phyloP scores from a whole-genome alignment of 495 filamentous ascomycete species.

The Pseudotulostoma volvatum region DNA sequence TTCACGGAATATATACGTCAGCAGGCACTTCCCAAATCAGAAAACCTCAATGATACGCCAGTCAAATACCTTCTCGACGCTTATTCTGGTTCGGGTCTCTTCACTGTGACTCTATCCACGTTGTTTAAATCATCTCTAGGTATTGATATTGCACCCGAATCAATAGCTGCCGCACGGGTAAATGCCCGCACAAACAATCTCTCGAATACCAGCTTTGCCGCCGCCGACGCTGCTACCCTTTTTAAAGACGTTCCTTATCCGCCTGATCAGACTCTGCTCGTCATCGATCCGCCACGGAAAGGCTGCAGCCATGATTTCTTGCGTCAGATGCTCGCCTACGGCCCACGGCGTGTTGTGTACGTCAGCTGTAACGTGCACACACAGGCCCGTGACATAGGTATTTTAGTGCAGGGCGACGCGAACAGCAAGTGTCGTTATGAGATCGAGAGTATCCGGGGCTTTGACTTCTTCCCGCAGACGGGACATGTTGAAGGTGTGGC shows the following conservation, averaged over 20 bases:
- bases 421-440: conserved; percentile 46
- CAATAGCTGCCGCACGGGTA: conserved; percentile 53
- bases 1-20: conserved; percentile 87
- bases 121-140: conserved; percentile 57
- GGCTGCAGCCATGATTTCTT: conserved; percentile 82
- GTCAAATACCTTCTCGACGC: conserved; percentile 88
- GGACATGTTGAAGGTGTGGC: conserved; percentile 92
- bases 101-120: conserved; percentile 80
- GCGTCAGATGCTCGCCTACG: conserved; percentile 56
- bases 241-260: conserved; percentile 60
- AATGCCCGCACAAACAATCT: conserved; percentile 71
- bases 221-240: conserved; percentile 65
- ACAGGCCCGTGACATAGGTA: conserved; percentile 80
- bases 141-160: conserved; percentile 53
- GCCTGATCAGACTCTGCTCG: conserved; percentile 64
- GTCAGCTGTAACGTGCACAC: conserved; percentile 97
- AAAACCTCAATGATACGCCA: conserved; percentile 17
- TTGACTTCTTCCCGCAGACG: conserved; percentile 98
- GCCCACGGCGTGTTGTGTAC: conserved; percentile 67
- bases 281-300: conserved; percentile 89
- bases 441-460: conserved; percentile 83
- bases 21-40: conserved; percentile 41
- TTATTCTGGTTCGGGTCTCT: conserved; percentile 92
- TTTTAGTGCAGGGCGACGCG: conserved; percentile 51
- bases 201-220: conserved; percentile 57